Conservation (phyloP, 1,139 yeast species). For the Taphrina communis region DNA sequence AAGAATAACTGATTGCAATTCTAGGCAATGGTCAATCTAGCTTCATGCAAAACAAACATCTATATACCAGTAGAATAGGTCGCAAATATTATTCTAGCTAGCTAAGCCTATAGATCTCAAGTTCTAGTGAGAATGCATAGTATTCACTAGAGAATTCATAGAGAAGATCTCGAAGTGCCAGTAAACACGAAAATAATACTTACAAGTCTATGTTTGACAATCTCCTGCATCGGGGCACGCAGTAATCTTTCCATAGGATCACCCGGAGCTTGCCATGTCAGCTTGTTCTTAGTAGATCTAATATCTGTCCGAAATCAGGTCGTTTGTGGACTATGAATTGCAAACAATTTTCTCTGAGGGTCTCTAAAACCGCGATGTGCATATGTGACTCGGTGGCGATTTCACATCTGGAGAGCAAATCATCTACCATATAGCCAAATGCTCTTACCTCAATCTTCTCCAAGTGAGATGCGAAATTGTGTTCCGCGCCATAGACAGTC, state of each 20-base stretch:
- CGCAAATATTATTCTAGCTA: too few species aligned
- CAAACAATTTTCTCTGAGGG: background rate
- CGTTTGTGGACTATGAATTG: background rate
- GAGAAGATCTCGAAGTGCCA: too few species aligned
- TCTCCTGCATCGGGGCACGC: background rate
- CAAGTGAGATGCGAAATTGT: conserved; percentile 1
- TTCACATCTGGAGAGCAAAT: conserved; percentile 19
- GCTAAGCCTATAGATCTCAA: too few species aligned
- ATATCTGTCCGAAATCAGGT: background rate
- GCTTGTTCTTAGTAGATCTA: background rate
- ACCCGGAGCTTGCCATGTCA: background rate
- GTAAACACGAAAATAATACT: too few species aligned
- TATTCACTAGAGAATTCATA: too few species aligned
- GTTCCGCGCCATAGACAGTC: conserved; percentile 13
- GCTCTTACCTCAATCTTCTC: conserved; percentile 26
- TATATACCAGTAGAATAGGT: too few species aligned
- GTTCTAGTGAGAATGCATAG: too few species aligned
- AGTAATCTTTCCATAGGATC: too few species aligned
- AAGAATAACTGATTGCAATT: too few species aligned
- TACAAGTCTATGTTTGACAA: too few species aligned
- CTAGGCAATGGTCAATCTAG: too few species aligned
- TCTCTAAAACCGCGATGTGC: background rate
- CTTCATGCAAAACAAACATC: too few species aligned
- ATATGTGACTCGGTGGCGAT: background rate
- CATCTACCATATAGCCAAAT: conserved; percentile 28